A percentile compares a stretch with the other conserved stretches of the same genome.
phyloP scores from a whole-genome alignment of 2,329 filamentous ascomycete species.

The Herpotrichia juniperi region DNA sequence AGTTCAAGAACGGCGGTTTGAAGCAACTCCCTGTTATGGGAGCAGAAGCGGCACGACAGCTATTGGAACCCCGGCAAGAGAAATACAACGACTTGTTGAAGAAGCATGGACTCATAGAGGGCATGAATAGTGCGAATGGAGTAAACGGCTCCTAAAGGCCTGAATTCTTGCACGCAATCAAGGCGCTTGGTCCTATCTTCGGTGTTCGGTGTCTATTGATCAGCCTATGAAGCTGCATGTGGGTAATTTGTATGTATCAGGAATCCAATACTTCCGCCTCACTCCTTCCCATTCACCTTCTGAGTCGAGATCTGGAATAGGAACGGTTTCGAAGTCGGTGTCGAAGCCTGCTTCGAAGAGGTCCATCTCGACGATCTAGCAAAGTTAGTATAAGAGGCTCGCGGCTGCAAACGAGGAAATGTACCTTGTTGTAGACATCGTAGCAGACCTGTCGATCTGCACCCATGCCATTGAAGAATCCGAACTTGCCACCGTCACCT shows the following conservation, averaged over 20 bases:
- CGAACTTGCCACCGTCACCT: constrained; percentile 59
- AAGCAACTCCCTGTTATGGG: constrained; percentile 50
- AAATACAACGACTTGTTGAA: constrained; percentile 50
- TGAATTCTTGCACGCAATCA: constrained; percentile 6
- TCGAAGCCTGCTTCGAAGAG: constrained; percentile 88
- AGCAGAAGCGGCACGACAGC: constrained; percentile 48
- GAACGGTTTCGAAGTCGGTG: constrained; percentile 80
- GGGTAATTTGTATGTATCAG: constrained; percentile 78
- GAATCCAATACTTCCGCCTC: constrained; percentile 85
- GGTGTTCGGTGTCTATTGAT: constrained; percentile 22
- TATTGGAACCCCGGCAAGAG: constrained; percentile 48
- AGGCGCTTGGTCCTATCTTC: constrained; percentile 15
- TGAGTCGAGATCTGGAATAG: constrained; percentile 73
- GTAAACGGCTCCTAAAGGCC: constrained; percentile 13
- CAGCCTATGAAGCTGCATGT: constrained; percentile 75
- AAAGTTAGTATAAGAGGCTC: not conserved
- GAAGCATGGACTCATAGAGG: constrained; percentile 41
- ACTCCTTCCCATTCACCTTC: constrained; percentile 88
- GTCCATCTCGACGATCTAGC: constrained; percentile 79
- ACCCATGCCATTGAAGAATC: constrained; percentile 78
- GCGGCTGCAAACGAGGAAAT: not conserved
- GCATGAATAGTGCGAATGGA: constrained; percentile 22
- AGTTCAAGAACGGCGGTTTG: constrained; percentile 45
- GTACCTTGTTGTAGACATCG: constrained; percentile 85
- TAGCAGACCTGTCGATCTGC: constrained; percentile 89